phyloP scores from a whole-genome alignment of 805 yeast genomes.

The Myxozyma neotropica region DNA sequence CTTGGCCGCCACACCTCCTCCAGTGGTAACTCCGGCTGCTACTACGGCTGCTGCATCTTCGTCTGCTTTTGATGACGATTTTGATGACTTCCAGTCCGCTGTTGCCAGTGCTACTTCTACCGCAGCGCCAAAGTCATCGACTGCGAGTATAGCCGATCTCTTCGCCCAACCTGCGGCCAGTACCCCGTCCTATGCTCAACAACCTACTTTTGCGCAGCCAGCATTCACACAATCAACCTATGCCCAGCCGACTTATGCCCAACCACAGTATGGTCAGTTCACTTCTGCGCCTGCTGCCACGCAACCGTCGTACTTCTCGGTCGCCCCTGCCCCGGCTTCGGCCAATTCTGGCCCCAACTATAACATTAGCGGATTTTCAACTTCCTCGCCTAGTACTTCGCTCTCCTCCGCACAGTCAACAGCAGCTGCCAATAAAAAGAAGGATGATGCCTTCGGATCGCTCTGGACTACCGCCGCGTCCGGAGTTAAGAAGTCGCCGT shows the following conservation, averaged over 20 bases:
- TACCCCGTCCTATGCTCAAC: not conserved
- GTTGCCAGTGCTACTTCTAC: constrained; percentile 32
- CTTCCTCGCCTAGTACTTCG: not conserved
- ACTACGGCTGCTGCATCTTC: constrained; percentile 12
- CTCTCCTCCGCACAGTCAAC: constrained; percentile 27
- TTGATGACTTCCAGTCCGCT: constrained; percentile 66
- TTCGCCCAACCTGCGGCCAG: not conserved
- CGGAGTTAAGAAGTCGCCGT: constrained; percentile 27
- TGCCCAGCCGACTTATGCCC: constrained; percentile 4
- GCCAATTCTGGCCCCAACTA: constrained; percentile 6
- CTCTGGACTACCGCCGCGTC: constrained; percentile 44
- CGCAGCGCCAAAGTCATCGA: constrained; percentile 11
- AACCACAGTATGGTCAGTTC: constrained; percentile 6
- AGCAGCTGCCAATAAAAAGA: constrained; percentile 18
- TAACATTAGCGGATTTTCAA: constrained; percentile 5
- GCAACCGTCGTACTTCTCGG: not conserved
- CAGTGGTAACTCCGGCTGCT: constrained; percentile 4
- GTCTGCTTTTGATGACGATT: constrained; percentile 42
- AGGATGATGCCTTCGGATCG: constrained; percentile 46
- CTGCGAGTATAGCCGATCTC: constrained; percentile 8
- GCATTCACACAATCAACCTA: constrained; percentile 7
- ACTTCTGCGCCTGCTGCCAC: constrained; percentile 2
- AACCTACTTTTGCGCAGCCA: constrained; percentile 7
- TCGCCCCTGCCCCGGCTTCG: not conserved
- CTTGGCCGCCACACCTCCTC: constrained; percentile 7